Percentiles rank a stretch among this genome's conserved stretches.
phyloP scores from a whole-genome alignment of 2,329 filamentous ascomycete species.

The Colletotrichum sp. region DNA sequence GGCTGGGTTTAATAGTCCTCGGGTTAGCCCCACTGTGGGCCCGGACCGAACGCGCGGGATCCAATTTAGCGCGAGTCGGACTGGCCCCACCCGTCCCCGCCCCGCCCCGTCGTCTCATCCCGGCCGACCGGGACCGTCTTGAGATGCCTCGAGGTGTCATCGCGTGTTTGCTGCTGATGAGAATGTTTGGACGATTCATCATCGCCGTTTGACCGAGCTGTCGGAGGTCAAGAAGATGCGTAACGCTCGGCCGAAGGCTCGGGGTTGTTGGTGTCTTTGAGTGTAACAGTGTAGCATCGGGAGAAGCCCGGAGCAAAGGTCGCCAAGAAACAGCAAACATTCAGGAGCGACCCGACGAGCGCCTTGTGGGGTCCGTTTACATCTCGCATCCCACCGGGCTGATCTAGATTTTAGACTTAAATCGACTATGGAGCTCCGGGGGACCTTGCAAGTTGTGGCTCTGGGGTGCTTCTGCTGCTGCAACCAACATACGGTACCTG shows the following conservation, averaged over 20 bases:
- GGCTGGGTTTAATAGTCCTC: neutral
- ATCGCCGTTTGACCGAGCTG: too few relatives aligned
- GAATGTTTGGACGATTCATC: neutral
- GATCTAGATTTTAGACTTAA: neutral
- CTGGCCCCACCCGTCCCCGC: neutral
- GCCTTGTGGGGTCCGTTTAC: neutral
- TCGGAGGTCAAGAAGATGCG: accelerated
- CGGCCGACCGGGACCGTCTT: neutral
- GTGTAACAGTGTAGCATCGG: neutral
- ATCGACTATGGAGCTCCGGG: neutral
- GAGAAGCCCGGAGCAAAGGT: neutral
- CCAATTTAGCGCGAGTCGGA: neutral
- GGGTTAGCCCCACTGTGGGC: neutral
- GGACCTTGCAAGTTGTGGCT: neutral
- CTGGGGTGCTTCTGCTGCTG: neutral
- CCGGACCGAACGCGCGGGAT: neutral
- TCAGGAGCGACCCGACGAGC: neutral
- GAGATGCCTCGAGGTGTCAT: neutral
- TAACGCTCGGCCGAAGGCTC: neutral
- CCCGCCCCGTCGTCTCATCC: neutral
- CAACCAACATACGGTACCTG: neutral
- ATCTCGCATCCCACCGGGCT: neutral
- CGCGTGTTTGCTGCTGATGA: neutral
- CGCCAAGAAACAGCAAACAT: neutral
- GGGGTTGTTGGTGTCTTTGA: neutral